Percentiles rank a stretch among this genome's conserved stretches.
Conservation (phyloP, 768 basidiomycete species). For the Tulasnella calospora region DNA sequence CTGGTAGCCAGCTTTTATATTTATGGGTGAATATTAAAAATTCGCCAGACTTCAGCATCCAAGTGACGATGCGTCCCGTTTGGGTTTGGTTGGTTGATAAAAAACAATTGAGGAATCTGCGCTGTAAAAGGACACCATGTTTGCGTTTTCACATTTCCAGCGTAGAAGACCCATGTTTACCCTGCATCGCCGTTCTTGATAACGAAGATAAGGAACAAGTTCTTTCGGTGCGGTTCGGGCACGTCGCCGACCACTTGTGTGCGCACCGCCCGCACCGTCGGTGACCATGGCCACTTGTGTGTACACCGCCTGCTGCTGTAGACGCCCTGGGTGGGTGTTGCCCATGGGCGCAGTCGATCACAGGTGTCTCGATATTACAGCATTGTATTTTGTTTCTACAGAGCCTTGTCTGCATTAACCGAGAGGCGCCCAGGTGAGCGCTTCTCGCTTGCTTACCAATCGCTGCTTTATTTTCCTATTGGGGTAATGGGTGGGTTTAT, state of each 20-base stretch:
- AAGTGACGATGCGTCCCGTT: no score
- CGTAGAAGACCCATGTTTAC: no score
- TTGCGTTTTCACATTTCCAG: no score
- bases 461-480: not conserved
- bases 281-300: no score
- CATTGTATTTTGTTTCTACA: not conserved
- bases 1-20: no score
- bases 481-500: not conserved
- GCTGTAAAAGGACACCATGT: no score
- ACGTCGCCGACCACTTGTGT: not conserved
- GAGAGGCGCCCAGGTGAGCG: not conserved
- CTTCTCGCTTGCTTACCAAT: not conserved
- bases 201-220: not conserved
- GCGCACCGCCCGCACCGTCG: no score
- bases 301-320: conserved; percentile 26
- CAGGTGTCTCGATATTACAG: conserved; percentile 3
- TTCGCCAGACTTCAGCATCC: no score
- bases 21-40: no score
- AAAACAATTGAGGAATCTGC: no score
- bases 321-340: not conserved
- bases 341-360: not conserved
- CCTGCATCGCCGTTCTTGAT: not conserved
- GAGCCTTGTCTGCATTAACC: not conserved
- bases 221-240: not conserved
- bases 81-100: no score